Evolutionary conservation across 1,139 yeast genomes (phyloP).

Genomic region (Saccharomyces pastorianus): DNA sequence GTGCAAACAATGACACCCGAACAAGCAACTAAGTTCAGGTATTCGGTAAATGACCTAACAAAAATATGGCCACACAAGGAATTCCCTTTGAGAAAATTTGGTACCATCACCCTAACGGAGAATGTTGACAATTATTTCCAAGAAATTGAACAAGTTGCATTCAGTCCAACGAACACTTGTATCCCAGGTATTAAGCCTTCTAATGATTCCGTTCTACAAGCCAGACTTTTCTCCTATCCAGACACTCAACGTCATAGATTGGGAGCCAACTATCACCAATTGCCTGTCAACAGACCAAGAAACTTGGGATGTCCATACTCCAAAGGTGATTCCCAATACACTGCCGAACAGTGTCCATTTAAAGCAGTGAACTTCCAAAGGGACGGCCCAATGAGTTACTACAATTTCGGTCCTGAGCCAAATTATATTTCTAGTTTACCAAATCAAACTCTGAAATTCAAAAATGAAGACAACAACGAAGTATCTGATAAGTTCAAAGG

Average conservation of each 20-base stretch:
- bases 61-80: slow-evolving; percentile 51
- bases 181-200: slow-evolving; percentile 81
- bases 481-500: slow-evolving; percentile 25
- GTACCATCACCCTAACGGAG: slow-evolving; percentile 43
- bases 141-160: slow-evolving; percentile 50
- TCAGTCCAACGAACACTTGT: slow-evolving; percentile 67
- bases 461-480: slow-evolving; percentile 8
- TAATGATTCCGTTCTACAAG: slow-evolving; percentile 81
- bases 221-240: slow-evolving; percentile 76
- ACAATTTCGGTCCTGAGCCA: slow-evolving; percentile 32
- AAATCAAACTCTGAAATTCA: slow-evolving; percentile 12
- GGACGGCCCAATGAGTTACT: slow-evolving; percentile 33
- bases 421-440: slow-evolving; percentile 31
- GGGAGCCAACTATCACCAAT: slow-evolving; percentile 49
- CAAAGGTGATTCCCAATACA: slow-evolving; percentile 9
- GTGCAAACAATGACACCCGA: slow-evolving; percentile 68
- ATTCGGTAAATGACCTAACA: slow-evolving; percentile 61
- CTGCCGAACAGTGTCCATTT: slow-evolving; percentile 19
- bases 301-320: slow-evolving; percentile 31
- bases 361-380: slow-evolving; percentile 37
- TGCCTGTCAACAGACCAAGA: slow-evolving; percentile 51
- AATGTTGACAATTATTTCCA: slow-evolving; percentile 49
- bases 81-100: slow-evolving; percentile 49
- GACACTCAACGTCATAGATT: slow-evolving; percentile 65
- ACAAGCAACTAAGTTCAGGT: slow-evolving; percentile 52